Conservation (phyloP, 73 alveolate genomes). For the Paramecium tetraurelia region DNA sequence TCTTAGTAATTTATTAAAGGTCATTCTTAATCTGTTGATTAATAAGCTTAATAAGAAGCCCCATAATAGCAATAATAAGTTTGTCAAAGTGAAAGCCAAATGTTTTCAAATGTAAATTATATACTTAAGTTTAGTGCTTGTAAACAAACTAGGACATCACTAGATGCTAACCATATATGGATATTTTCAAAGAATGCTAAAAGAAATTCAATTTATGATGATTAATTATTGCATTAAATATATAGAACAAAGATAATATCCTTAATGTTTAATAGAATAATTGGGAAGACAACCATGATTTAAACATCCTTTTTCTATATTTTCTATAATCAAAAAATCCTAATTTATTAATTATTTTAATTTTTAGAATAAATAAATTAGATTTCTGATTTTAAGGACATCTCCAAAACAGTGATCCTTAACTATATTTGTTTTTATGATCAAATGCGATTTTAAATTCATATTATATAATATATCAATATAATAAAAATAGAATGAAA, state of each 20-base stretch:
- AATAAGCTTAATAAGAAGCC: slow-evolving; percentile 5
- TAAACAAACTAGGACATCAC: slow-evolving; percentile 61
- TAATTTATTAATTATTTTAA: too few relatives aligned
- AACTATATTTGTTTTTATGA: too few relatives aligned
- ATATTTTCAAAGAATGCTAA: slow-evolving; percentile 65
- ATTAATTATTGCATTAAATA: neutral
- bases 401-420: too few relatives aligned
- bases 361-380: too few relatives aligned
- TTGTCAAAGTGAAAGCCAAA: slow-evolving; percentile 45
- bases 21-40: slow-evolving; percentile 8
- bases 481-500: neutral
- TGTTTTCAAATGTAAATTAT: slow-evolving; percentile 49
- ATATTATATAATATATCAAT: neutral
- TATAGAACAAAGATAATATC: neutral
- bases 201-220: slow-evolving; percentile 45
- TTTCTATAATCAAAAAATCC: too few relatives aligned
- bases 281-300: too few relatives aligned
- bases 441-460: too few relatives aligned
- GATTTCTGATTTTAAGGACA: too few relatives aligned
- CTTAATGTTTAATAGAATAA: neutral
- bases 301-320: neutral
- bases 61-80: slow-evolving; percentile 5
- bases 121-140: slow-evolving; percentile 50
- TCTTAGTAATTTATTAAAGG: slow-evolving; percentile 5
- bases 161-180: slow-evolving; percentile 70